Conservation (phyloP, 176 grass and related monocot species). For the Tillandsia fasciculata region DNA sequence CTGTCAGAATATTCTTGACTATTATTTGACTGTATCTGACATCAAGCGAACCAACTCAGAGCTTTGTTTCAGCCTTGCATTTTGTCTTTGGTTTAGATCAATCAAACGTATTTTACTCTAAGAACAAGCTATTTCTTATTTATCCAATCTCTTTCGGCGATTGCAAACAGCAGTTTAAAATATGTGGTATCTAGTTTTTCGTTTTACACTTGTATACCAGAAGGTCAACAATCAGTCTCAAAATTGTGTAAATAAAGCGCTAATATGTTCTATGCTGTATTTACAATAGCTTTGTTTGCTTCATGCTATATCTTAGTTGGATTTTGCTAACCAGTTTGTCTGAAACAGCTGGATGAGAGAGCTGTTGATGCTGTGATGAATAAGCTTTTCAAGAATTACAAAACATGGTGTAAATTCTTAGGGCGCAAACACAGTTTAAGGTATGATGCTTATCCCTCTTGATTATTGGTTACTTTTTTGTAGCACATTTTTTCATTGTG, state of each 20-base stretch:
- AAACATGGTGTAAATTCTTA: constrained; percentile 94
- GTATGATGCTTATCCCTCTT: constrained; percentile 24
- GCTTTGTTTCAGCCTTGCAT: not conserved
- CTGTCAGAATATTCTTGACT: too few relatives aligned
- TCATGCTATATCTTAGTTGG: constrained; percentile 12
- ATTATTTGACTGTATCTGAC: not conserved
- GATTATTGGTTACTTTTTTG: constrained; percentile 6
- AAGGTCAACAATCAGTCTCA: not conserved
- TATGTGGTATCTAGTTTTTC: not conserved
- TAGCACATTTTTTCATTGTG: not conserved
- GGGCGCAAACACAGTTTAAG: constrained; percentile 76
- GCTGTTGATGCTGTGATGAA: constrained; percentile 73
- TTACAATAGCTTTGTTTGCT: not conserved
- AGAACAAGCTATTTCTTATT: not conserved
- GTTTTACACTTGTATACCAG: too few relatives aligned
- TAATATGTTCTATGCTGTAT: not conserved
- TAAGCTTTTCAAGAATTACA: constrained; percentile 94
- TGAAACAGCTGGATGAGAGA: constrained; percentile 71
- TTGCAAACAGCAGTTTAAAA: not conserved
- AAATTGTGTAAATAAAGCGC: not conserved
- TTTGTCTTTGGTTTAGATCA: not conserved
- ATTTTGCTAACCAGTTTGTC: constrained; percentile 13
- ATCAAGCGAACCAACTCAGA: not conserved
- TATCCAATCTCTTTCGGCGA: not conserved
- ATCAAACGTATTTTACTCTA: not conserved